Evolutionary conservation across 768 basidiomycete genomes (phyloP), one percentile per base, ranked within the genome.

Genomic region (Tricholoma sp.): DNA sequence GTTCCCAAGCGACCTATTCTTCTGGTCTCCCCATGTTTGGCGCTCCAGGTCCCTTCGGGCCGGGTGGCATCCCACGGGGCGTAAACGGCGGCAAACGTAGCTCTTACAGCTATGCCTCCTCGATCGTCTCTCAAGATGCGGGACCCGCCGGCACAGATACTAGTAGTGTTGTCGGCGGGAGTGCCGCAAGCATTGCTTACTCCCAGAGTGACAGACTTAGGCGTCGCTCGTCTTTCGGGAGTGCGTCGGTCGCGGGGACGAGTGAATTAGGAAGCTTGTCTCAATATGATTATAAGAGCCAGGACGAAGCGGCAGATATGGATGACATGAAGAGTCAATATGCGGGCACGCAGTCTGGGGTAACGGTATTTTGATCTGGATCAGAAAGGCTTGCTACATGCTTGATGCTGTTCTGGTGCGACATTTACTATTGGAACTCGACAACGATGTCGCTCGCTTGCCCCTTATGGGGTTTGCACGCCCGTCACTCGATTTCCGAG

Each of bases 1-100:
- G 94, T 54, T 98, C 96, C 2, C 97, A 99, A 70, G 95, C 96
- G 0, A 94, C 93, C 0, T 95, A 97, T 67, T 90, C 94, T 2
- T 94, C 94, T 9, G 91, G 92, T 24, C 76, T 96, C 31, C 94
- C 94, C 13, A 83, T 91, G 79, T 95, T 94, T 65, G 79, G 83
- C 51, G 74, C 80, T 29, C 80, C 79, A 61, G 83, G 86, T 48
- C 85, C 86, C 10, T 91, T 88, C 65, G 84, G 87, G 47, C 77
- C 85, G 49, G 47, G 47, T 32, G 82, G 82, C 11, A 73, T 84
- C 51, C 81, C 84, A 56, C 82, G 91, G 24, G 81, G 82, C 15
- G 76, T 75, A 42, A 80, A 82, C 57, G 84, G 81, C 37, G 80
- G 79, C 4, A 94, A 92, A 70, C 85, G 89, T 59, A 87, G 87